Conservation (phyloP, 2,329 filamentous ascomycete species). For the Cladosporium sp. region DNA sequence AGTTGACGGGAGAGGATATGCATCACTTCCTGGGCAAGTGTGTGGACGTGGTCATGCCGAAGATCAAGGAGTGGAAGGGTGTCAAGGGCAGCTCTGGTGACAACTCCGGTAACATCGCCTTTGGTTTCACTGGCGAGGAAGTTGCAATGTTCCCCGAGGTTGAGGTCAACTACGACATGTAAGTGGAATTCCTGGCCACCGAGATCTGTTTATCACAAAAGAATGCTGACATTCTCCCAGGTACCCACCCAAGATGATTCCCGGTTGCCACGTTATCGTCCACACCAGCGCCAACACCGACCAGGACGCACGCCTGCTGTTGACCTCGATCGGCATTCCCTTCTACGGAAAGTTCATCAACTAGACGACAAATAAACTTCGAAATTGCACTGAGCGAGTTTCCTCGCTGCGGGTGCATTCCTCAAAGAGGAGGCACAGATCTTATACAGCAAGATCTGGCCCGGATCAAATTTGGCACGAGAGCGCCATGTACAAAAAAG, state of each 20-base stretch:
- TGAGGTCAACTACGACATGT: slow-evolving; percentile 89
- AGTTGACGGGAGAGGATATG: slow-evolving; percentile 73
- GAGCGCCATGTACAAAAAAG: background rate
- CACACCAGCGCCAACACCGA: slow-evolving; percentile 83
- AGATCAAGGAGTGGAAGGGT: slow-evolving; percentile 93
- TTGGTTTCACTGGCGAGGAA: slow-evolving; percentile 71
- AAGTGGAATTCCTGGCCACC: slow-evolving; percentile 39
- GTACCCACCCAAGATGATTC: slow-evolving; percentile 70
- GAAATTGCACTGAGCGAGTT: background rate
- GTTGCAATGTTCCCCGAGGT: slow-evolving; percentile 88
- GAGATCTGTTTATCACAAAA: background rate
- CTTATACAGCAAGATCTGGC: background rate
- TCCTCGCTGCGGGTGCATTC: too few species aligned
- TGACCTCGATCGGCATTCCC: slow-evolving; percentile 69
- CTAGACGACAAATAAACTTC: slow-evolving; percentile 26
- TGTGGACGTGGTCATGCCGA: slow-evolving; percentile 84
- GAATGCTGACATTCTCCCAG: slow-evolving; percentile 39
- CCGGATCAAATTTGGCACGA: background rate
- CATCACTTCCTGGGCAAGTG: slow-evolving; percentile 89
- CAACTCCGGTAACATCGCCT: slow-evolving; percentile 78
- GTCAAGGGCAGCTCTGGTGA: slow-evolving; percentile 76
- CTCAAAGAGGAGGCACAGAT: background rate
- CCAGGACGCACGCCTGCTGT: slow-evolving; percentile 73
- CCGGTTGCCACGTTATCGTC: slow-evolving; percentile 77
- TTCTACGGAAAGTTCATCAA: slow-evolving; percentile 72